Evolutionary conservation across 2,329 filamentous ascomycete genomes (phyloP), one percentile per base, ranked within the genome.

Genomic region (Stachybotrys elegans): DNA sequence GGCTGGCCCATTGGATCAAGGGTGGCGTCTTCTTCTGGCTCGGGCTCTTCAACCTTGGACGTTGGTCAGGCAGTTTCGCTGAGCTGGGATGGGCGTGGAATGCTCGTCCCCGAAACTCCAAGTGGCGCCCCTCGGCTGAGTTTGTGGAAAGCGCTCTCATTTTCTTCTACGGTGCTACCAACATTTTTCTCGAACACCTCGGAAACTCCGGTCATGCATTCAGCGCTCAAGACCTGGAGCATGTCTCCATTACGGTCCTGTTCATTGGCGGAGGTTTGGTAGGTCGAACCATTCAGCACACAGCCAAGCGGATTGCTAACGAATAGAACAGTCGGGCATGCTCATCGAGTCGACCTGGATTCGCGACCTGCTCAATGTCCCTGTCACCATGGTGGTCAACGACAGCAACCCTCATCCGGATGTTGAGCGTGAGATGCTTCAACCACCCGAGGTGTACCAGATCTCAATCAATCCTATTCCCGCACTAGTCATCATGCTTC

Each of bases 61-160:
- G 92, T 44, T 96, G 89, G 86, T 81, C 90, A 58, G 92, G 92
- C 21, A 87, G 86, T 61, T 97, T 95, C 61, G 83, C 86, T 46
- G 88, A 95, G 48, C 77, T 92, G 45, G 92, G 92, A 52, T 97
- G 92, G 92, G 88, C 90, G 0, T 96, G 92, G 92, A 97, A 97
- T 57, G 66, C 91, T 47, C 86, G 86, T 47, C 89, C 89, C 4
- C 72, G 64, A 48, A 57, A 56, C 14, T 48, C 52, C 12, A 79
- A 73, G 58, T 85, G 84, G 78, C 80, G 80, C 41, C 87, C 86
- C 1, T 87, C 87, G 0, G 89, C 88, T 20, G 92, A 97, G 67
- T 95, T 95, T 55, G 80, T 85, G 40, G 92, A 97, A 65, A 94
- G 88, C 25, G 83, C 85, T 45, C 79, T 95, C 52, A 96, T 97